phyloP scores from a whole-genome alignment of 306 rosid genomes.

The Cucurbita ficifolia region DNA sequence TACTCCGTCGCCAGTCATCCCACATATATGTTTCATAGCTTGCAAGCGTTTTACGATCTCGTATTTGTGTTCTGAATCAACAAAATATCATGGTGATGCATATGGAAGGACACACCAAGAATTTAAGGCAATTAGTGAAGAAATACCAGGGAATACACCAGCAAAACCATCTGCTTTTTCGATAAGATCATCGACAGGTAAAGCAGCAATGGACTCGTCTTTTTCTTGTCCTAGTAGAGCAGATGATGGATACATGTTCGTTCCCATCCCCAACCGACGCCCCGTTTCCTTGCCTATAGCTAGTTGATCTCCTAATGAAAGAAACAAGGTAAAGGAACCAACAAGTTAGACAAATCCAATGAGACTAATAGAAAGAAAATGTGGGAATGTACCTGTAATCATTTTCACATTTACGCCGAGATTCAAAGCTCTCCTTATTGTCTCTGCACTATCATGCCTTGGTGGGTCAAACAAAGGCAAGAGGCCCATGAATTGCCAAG shows the following conservation, averaged over 20 bases:
- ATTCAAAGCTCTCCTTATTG: constrained; percentile 86
- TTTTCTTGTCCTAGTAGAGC: constrained; percentile 91
- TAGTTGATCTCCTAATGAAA: constrained; percentile 75
- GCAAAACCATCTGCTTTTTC: constrained; percentile 98
- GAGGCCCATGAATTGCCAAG: constrained; percentile 93
- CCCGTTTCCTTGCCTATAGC: constrained; percentile 99
- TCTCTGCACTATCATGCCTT: constrained; percentile 98
- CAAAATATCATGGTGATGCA: constrained; percentile 4
- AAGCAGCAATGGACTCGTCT: constrained; percentile 79
- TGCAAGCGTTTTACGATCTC: constrained; percentile 98
- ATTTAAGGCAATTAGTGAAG: neutral
- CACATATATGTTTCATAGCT: constrained; percentile 97
- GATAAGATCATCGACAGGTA: constrained; percentile 80
- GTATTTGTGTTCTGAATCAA: constrained; percentile 77
- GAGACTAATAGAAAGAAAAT: neutral
- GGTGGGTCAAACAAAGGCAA: constrained; percentile 98
- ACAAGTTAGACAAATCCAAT: neutral
- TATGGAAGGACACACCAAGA: neutral
- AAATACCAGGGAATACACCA: constrained; percentile 90
- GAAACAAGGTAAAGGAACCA: constrained; percentile 2
- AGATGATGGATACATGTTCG: constrained; percentile 97
- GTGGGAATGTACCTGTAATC: constrained; percentile 54
- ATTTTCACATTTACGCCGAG: constrained; percentile 97
- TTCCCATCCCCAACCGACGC: constrained; percentile 98
- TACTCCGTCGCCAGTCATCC: constrained; percentile 99